These are phyloP conservation scores for Phaseolus coccineus DNA, from an alignment of 331 rosid species.

Conservation along the genomic window DNA sequence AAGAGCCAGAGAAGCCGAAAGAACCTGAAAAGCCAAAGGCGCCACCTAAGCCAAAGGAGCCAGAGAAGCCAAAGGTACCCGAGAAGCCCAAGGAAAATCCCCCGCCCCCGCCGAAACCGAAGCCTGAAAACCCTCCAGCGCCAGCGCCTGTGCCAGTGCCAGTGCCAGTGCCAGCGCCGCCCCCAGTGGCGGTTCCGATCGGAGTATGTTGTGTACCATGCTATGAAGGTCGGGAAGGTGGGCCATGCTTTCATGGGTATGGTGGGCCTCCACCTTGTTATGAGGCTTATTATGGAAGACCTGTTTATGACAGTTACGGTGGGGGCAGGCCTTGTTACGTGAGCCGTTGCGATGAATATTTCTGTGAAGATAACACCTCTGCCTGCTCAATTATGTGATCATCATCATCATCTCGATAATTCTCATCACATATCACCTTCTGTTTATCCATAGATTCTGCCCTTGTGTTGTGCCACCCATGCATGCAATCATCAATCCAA, in stretches of 20 bases:
- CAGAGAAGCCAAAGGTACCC: conserved; percentile 25
- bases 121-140: not conserved
- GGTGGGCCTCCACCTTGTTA: conserved; percentile 58
- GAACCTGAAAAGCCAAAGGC: not conserved
- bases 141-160: not conserved
- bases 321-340: conserved; percentile 52
- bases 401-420: not conserved
- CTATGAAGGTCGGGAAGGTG: conserved; percentile 56
- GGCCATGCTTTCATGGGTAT: conserved; percentile 56
- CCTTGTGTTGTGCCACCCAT: not conserved
- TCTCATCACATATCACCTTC: too few relatives aligned
- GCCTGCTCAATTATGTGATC: conserved; percentile 59
- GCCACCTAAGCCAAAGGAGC: conserved; percentile 5
- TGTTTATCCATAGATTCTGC: too few relatives aligned
- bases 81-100: not conserved
- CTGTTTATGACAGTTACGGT: conserved; percentile 64
- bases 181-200: conserved; percentile 16
- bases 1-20: not conserved
- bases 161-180: not conserved
- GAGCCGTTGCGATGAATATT: conserved; percentile 55
- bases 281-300: conserved; percentile 58
- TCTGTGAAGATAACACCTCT: conserved; percentile 50
- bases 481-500: not conserved
- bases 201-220: conserved; percentile 51
- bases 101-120: not conserved